Evolutionary conservation across 257 asterid species (phyloP), one percentile per base, ranked within the genome.

Genomic region (Sherardia arvensis): DNA sequence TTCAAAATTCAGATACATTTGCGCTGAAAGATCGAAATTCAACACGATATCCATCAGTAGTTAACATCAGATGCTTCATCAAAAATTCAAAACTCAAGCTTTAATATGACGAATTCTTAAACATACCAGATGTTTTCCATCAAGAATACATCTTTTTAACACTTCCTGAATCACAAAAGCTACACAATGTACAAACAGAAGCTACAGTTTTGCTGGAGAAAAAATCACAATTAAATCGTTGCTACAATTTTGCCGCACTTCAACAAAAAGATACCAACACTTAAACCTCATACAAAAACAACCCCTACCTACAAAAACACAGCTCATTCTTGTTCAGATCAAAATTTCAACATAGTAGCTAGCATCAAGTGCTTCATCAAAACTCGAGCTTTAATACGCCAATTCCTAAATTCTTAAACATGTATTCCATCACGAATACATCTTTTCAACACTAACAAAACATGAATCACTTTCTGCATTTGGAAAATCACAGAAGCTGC

Each of bases 21-120:
- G 29, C 25, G 18, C 58, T 15, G 10, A 53, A 53, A 53, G 15
- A 22, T 51, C 15, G 8, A 27, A 9, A 21, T 22, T 21, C 28
- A 53, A 53, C 26, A 53, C 22, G 30, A 8, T 3, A 11, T 54
- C 26, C 5, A 53, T 14, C 12, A 55, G 60, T 21, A 34, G 40
- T 34, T 32, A 8, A 34, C 0, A 34, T 34, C 1, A 6, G 11
- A 1, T 34, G 8, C 40, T 34, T 34, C 7, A 1, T 38, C 38
- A 0, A 34, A n/a, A 11, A 97, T 78, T 97, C 97, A 62, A 87
- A 97, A 72, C 8, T 33, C 64, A 38, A 22, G 34, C 20, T 25
- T 17, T 26, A 11, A 55, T 36, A 23, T 34, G 61, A 56, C 11
- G 27, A 32, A 43, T 43, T 43, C 51, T 43, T 43, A 43, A 43